These are phyloP conservation scores for Sporopachydermia cereana DNA, from an alignment of 1,139 yeast species.

Conservation along the genomic window DNA sequence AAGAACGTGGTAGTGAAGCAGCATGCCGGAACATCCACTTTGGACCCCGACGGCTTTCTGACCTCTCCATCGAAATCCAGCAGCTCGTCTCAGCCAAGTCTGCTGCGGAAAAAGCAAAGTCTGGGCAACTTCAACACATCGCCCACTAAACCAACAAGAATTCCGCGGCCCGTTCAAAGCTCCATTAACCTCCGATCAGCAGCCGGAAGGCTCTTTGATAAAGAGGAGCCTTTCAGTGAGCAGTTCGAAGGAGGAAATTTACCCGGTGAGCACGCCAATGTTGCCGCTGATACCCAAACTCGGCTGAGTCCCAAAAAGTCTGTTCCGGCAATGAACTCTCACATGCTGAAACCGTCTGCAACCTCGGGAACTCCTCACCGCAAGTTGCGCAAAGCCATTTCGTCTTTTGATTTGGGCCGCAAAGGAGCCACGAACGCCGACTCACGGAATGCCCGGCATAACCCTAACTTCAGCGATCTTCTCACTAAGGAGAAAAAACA, in stretches of 20 bases:
- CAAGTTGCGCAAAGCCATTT: constrained; percentile 1
- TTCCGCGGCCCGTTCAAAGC: constrained; percentile 7
- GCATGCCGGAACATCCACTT: constrained; percentile 5
- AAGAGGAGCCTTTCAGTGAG: neutral
- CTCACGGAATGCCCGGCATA: constrained; percentile 7
- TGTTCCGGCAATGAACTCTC: no score
- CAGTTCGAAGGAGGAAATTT: no score
- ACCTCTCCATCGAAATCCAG: neutral
- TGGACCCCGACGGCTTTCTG: constrained; percentile 6
- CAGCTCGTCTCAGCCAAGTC: neutral
- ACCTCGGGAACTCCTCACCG: neutral
- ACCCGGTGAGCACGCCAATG: constrained; percentile 7
- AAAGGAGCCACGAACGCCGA: constrained; percentile 8
- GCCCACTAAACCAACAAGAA: neutral
- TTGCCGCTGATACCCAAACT: no score
- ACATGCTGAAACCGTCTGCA: no score
- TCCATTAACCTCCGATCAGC: constrained; percentile 1
- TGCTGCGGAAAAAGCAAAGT: neutral
- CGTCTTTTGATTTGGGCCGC: constrained; percentile 5
- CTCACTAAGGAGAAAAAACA: constrained; percentile 6
- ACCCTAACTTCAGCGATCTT: neutral
- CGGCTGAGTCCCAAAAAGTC: neutral
- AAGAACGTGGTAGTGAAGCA: constrained; percentile 15
- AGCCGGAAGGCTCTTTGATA: neutral
- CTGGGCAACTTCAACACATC: neutral